Conservation (phyloP, 805 yeast species). For the Saccharomycopsis javanensis region DNA sequence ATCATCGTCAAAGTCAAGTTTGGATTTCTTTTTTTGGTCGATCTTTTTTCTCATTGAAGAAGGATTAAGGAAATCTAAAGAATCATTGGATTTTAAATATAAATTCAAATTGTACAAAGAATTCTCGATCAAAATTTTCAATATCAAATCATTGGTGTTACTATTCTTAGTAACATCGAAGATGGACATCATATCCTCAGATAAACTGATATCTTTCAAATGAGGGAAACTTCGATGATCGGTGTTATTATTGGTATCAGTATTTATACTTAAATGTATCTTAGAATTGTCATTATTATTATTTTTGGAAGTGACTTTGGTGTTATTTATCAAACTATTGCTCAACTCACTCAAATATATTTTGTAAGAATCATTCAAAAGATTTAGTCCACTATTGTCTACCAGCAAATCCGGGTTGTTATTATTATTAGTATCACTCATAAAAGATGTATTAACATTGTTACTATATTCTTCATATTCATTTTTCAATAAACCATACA, state of each 20-base stretch:
- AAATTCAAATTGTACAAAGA: conserved; percentile 27
- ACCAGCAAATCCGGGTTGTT: not conserved
- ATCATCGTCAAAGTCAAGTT: not conserved
- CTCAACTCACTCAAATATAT: conserved; percentile 15
- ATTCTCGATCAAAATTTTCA: conserved; percentile 37
- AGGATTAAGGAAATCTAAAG: conserved; percentile 8
- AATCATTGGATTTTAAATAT: conserved; percentile 11
- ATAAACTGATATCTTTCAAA: conserved; percentile 14
- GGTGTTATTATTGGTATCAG: not conserved
- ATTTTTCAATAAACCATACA: conserved; percentile 4
- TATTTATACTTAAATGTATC: not conserved
- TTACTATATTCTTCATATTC: conserved; percentile 11
- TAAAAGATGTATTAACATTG: not conserved
- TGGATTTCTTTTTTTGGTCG: not conserved
- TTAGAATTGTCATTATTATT: not conserved
- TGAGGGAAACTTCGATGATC: conserved; percentile 3
- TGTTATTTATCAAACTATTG: conserved; percentile 11
- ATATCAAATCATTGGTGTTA: conserved; percentile 20
- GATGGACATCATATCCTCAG: conserved; percentile 13
- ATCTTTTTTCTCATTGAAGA: not conserved
- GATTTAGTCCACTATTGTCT: conserved; percentile 8
- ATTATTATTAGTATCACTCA: conserved; percentile 8
- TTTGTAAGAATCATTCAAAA: conserved; percentile 19
- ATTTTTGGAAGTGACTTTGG: not conserved
- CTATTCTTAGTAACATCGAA: conserved; percentile 17